phyloP scores from a whole-genome alignment of 1,139 yeast species.

The Protomyces pachydermus region DNA sequence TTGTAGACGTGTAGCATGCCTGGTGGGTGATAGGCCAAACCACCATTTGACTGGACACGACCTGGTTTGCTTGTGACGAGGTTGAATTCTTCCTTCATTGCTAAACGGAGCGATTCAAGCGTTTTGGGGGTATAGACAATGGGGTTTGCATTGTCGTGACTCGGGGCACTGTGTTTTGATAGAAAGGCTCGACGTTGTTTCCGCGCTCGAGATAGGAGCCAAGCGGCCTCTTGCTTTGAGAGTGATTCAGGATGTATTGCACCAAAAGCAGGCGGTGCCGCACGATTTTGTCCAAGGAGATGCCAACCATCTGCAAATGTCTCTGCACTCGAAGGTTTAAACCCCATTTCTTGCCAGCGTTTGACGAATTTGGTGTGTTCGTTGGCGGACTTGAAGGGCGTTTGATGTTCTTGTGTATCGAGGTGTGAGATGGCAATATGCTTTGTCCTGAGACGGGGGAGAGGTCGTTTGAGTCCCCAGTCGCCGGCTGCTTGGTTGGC shows the following conservation, averaged over 20 bases:
- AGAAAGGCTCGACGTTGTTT: neutral
- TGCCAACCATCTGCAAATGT: neutral
- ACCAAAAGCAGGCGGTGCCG: neutral
- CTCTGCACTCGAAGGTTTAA: neutral
- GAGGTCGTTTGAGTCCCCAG: conserved; percentile 27
- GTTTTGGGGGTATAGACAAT: neutral
- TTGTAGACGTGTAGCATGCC: conserved; percentile 20
- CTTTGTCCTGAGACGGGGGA: conserved; percentile 22
- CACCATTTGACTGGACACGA: conserved; percentile 13
- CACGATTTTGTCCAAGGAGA: neutral
- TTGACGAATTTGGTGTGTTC: conserved; percentile 8
- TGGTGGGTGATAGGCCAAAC: conserved; percentile 20
- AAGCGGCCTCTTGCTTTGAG: neutral
- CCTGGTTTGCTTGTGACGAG: neutral
- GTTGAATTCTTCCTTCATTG: neutral
- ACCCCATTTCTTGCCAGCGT: conserved; percentile 24
- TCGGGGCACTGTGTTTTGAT: neutral
- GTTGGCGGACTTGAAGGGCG: conserved; percentile 19
- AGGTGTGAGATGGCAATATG: conserved; percentile 11
- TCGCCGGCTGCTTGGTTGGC: conserved; percentile 22
- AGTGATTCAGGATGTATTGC: neutral
- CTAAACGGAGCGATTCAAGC: neutral
- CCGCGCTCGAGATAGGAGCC: neutral
- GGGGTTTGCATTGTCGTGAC: neutral
- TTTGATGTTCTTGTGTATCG: conserved; percentile 25